phyloP scores from a whole-genome alignment of 2,329 filamentous ascomycete genomes.

The Dactylellina leptospora region DNA sequence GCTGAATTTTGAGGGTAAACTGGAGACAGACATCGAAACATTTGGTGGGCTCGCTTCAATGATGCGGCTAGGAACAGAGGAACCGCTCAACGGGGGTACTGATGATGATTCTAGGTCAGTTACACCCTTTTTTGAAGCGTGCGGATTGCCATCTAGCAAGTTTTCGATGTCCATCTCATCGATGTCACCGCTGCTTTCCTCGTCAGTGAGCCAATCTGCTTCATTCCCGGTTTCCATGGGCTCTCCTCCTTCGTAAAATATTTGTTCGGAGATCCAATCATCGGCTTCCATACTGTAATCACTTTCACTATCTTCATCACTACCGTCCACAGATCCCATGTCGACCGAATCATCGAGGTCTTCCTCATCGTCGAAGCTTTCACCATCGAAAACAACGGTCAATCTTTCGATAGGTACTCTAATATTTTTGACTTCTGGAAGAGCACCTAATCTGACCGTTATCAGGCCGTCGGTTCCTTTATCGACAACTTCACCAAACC shows the following conservation, averaged over 20 bases:
- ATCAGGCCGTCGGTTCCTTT: slow-evolving; percentile 66
- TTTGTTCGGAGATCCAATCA: slow-evolving; percentile 59
- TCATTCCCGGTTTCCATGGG: slow-evolving; percentile 62
- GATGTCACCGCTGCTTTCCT: slow-evolving; percentile 60
- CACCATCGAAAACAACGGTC: slow-evolving; percentile 62
- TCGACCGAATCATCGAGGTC: slow-evolving; percentile 32
- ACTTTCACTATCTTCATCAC: slow-evolving; percentile 57
- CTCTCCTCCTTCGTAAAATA: slow-evolving; percentile 63
- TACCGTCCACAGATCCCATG: slow-evolving; percentile 58
- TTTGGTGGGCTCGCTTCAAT: background rate
- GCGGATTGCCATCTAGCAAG: slow-evolving; percentile 8
- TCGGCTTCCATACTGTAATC: slow-evolving; percentile 56
- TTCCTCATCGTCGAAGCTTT: slow-evolving; percentile 59
- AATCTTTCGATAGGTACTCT: slow-evolving; percentile 64
- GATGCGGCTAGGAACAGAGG: background rate
- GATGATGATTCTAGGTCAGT: no score
- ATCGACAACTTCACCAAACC: slow-evolving; percentile 69
- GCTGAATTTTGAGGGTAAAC: slow-evolving; percentile 59
- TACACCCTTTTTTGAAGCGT: background rate
- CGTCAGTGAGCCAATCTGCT: slow-evolving; percentile 61
- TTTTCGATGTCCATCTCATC: slow-evolving; percentile 45
- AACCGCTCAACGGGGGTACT: background rate
- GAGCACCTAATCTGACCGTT: slow-evolving; percentile 66
- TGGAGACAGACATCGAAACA: background rate
- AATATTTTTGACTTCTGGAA: slow-evolving; percentile 65